Evolutionary conservation across 306 rosid genomes (phyloP).

Genomic region (Cercis canadensis): DNA sequence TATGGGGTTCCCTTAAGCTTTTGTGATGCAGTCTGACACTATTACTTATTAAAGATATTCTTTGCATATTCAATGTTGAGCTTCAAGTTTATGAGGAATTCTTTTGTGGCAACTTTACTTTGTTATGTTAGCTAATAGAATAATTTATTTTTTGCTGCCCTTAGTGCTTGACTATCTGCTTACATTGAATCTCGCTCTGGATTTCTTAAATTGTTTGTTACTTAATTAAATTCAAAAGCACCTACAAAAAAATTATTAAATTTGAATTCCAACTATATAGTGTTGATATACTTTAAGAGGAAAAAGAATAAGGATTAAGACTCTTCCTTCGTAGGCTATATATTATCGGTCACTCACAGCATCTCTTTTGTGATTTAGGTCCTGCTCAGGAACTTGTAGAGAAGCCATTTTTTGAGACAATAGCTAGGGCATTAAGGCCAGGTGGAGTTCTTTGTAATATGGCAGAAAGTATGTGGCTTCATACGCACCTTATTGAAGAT

Average conservation of each 20-base stretch:
- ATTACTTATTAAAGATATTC: not conserved
- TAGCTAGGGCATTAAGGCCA: conserved; percentile 88
- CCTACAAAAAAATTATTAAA: not conserved
- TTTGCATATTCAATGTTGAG: not conserved
- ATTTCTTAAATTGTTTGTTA: conserved; percentile 2
- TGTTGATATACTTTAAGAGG: not conserved
- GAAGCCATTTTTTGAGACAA: conserved; percentile 92
- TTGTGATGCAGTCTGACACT: not conserved
- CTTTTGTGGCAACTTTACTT: not conserved
- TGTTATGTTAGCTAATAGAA: conserved; percentile 18
- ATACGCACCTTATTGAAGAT: conserved; percentile 90
- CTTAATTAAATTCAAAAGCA: not conserved
- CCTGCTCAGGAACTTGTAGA: conserved; percentile 99
- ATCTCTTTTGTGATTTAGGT: conserved; percentile 55
- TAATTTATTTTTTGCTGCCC: too few relatives aligned
- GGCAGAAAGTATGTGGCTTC: conserved; percentile 99
- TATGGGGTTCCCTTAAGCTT: conserved; percentile 17
- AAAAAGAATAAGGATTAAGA: not conserved
- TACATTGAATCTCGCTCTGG: not conserved
- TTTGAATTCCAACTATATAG: not conserved
- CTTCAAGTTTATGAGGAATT: conserved; percentile 4
- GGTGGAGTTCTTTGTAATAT: conserved; percentile 98
- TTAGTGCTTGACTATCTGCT: not conserved
- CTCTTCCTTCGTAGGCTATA: conserved; percentile 5
- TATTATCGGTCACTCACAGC: conserved; percentile 19